Evolutionary conservation across 768 basidiomycete genomes (phyloP), one percentile per base, ranked within the genome.

Genomic region (Phallus indusiatus): DNA sequence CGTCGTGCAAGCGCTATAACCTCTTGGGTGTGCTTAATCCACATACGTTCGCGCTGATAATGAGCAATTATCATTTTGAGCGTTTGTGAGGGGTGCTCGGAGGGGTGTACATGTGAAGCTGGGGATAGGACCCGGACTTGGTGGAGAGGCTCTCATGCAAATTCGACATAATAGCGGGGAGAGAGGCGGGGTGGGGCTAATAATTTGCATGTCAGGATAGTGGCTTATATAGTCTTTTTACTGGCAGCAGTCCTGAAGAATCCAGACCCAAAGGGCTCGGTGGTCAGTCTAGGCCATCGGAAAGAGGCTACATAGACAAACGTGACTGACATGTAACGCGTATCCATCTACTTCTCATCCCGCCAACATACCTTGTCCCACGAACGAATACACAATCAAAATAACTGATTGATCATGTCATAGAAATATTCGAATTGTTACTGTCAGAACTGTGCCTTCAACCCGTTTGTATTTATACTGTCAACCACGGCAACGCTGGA

Each of bases 21-120:
- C 17, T 80, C 80, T 46, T 84, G 81, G 52, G 82, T 83, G 58
- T 81, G 81, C 62, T 83, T 81, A 6, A 86, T 79, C 84, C 86
- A 88, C 73, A 79, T 81, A 42, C 81, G 81, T 70, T 87, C 84
- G 62, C 81, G 78, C 67, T 85, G 81, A 68, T 88, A 88, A 64
- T 83, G 86, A 6, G 77, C 73, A 47, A 83, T 76, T 54, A 88
- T 81, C 24, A 79, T 78, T 64, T 85, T 70, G 72, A 46, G 69
- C 69, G 66, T 67, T 17, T 69, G 69, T 37, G 70, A 53, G 35
- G 20, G 37, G 53, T 61, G 62, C 37, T 62, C 65, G 54, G 53
- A 24, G 63, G 48, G 20, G 8, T 35, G 59, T n/a, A n/a, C n/a
- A n/a, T n/a, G n/a, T 28, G 59, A 47, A 18, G 53, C 47, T 56